A percentile compares a stretch with the other conserved stretches of the same genome.
Evolutionary conservation across 139 green algal species (phyloP).

Genomic region (Penium margaritaceum): DNA sequence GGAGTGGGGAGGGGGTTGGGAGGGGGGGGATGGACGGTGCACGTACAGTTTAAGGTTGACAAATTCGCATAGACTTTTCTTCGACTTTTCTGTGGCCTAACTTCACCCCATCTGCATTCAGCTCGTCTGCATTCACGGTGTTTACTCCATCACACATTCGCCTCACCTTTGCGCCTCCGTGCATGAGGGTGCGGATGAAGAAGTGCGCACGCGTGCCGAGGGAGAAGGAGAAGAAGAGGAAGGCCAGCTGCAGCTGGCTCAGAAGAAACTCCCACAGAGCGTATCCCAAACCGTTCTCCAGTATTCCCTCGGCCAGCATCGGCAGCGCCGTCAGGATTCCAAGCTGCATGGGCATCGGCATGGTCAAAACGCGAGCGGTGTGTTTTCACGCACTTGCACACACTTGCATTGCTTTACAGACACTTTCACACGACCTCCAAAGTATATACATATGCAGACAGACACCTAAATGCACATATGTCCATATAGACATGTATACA

Average conservation of each 20-base stretch:
- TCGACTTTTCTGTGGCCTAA: too few relatives aligned
- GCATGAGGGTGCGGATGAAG: slow-evolving; percentile 55
- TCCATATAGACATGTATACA: too few relatives aligned
- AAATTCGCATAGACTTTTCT: too few relatives aligned
- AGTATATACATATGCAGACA: not conserved
- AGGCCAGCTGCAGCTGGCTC: slow-evolving; percentile 43
- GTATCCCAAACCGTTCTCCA: slow-evolving; percentile 40
- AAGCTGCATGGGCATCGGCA: too few relatives aligned
- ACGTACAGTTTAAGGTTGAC: too few relatives aligned
- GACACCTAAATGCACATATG: too few relatives aligned
- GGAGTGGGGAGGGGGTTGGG: too few relatives aligned
- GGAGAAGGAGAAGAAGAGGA: slow-evolving; percentile 49
- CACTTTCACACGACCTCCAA: not conserved
- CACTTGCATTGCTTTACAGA: not conserved
- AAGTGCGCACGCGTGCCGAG: slow-evolving; percentile 57
- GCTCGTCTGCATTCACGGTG: too few relatives aligned
- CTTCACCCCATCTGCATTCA: too few relatives aligned
- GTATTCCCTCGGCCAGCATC: slow-evolving; percentile 43
- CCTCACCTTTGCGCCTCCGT: slow-evolving; percentile 46
- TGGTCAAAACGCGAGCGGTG: not conserved
- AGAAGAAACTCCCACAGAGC: slow-evolving; percentile 36
- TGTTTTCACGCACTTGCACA: not conserved
- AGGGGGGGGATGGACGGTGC: too few relatives aligned
- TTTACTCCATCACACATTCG: not conserved
- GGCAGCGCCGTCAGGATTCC: slow-evolving; percentile 46